Conservation (phyloP, 768 basidiomycete species). For the Dacryopinax primogenitus region DNA sequence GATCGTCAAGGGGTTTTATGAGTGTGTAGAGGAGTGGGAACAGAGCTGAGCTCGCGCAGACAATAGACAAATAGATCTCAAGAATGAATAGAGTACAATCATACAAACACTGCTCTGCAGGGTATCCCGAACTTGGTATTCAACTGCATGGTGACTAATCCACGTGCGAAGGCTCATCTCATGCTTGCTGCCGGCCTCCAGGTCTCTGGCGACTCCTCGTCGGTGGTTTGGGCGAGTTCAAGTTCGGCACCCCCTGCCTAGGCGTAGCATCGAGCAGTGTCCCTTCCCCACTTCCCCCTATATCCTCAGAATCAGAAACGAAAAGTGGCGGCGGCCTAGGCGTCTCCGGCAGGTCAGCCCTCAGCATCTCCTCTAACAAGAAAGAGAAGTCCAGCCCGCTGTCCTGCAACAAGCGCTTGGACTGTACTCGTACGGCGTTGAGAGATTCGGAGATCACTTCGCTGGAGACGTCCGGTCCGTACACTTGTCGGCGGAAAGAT, state of each 20-base stretch:
- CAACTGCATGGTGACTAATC: background rate
- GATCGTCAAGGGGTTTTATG: constrained; percentile 75
- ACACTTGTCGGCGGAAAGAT: constrained; percentile 84
- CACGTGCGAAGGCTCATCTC: background rate
- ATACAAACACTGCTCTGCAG: background rate
- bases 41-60: constrained; percentile 13
- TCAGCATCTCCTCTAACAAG: constrained; percentile 63
- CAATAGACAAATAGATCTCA: background rate
- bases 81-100: background rate
- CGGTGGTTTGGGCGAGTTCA: background rate
- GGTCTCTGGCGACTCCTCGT: background rate
- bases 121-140: background rate
- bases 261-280: background rate
- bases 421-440: constrained; percentile 63
- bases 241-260: background rate
- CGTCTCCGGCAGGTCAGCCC: background rate
- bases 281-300: background rate
- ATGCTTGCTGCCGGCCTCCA: background rate
- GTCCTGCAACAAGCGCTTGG: constrained; percentile 76
- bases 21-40: constrained; percentile 59
- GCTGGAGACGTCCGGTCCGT: constrained; percentile 61
- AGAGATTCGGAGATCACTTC: constrained; percentile 65
- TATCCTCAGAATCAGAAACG: background rate
- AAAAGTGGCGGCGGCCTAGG: background rate
- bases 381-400: constrained; percentile 90